Evolutionary conservation across 2,329 filamentous ascomycete genomes (phyloP), one percentile per base, ranked within the genome.

Genomic region (Ascochyta lentis): DNA sequence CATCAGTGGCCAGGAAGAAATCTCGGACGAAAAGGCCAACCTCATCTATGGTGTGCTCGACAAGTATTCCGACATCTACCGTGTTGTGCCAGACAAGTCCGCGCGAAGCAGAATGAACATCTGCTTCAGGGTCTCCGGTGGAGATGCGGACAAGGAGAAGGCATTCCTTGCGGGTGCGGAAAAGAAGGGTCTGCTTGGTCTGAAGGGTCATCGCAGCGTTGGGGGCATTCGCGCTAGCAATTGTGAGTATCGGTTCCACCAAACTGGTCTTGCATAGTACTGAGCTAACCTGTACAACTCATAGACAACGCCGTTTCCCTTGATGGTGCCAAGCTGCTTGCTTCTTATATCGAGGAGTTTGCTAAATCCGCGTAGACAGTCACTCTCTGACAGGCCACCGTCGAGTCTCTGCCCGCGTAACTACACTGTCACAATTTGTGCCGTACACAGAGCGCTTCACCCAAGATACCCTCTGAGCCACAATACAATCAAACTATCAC

Each of bases 101-200:
- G 89, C 84, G 3, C 89, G 93, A 53, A 96, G 91, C 66, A 83
- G 92, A 51, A 96, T 98, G 90, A 98, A 98, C 77, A 90, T 98
- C 55, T 97, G 92, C 82, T 97, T 97, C 83, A 82, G 92, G 15
- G 83, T 96, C 16, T 80, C 80, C 43, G 84, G 82, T 40, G 85
- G 88, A 38, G 79, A 86, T 55, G 86, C 88, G 47, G 87, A 84
- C 12, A 83, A 87, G 22, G 93, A 98, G 76, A 91, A 92, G 76
- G 82, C 82, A 0, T 98, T 98, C 78, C 76, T 98, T 41, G 84
- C 88, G 57, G 86, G 89, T 43, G 89, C 87, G 1, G 85, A 89
- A 56, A 84, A 84, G 57, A 81, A 80, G 49, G 86, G 89, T 0
- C 79, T 97, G 23, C 86, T 87, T 24, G 94, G 92, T 0, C 80